Percentiles rank a stretch among this genome's conserved stretches.
phyloP scores from a whole-genome alignment of 192 early-diverging fungal species.

The Coemansia sp. region DNA sequence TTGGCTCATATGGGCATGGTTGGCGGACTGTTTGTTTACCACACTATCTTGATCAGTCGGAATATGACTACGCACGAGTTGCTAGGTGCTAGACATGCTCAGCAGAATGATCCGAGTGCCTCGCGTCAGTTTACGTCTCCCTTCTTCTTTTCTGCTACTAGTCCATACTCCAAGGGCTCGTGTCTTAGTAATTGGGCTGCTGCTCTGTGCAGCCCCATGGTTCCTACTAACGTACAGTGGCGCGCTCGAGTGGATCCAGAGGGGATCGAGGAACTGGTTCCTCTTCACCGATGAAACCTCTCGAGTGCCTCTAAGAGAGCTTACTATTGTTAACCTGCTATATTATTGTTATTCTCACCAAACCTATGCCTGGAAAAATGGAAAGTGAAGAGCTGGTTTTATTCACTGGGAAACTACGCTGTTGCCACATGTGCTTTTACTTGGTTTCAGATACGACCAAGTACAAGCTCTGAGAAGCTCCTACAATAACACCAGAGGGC shows the following conservation, averaged over 20 bases:
- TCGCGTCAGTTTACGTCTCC: conserved; percentile 3
- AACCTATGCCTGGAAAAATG: background rate
- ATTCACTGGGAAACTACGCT: no score
- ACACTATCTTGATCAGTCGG: conserved; percentile 65
- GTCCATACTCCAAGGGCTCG: conserved; percentile 40
- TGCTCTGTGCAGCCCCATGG: conserved; percentile 32
- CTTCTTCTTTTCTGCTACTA: conserved; percentile 16
- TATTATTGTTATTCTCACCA: background rate
- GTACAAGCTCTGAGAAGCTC: no score
- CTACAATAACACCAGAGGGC: background rate
- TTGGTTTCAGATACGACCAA: no score
- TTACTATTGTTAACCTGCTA: background rate
- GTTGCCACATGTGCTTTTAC: no score
- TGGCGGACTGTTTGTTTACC: conserved; percentile 72
- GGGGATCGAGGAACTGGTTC: conserved; percentile 48
- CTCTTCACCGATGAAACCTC: conserved; percentile 4
- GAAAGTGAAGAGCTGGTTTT: no score
- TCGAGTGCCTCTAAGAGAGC: background rate
- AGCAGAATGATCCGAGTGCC: background rate
- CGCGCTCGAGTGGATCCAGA: conserved; percentile 46
- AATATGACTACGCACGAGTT: conserved; percentile 93
- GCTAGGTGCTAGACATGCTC: conserved; percentile 41
- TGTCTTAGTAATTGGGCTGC: conserved; percentile 45
- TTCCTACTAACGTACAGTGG: conserved; percentile 44
- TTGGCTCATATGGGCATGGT: conserved; percentile 59